These are phyloP conservation scores for Talaromyces sp. DNA, from an alignment of 2,329 filamentous ascomycete species.

Conservation along the genomic window DNA sequence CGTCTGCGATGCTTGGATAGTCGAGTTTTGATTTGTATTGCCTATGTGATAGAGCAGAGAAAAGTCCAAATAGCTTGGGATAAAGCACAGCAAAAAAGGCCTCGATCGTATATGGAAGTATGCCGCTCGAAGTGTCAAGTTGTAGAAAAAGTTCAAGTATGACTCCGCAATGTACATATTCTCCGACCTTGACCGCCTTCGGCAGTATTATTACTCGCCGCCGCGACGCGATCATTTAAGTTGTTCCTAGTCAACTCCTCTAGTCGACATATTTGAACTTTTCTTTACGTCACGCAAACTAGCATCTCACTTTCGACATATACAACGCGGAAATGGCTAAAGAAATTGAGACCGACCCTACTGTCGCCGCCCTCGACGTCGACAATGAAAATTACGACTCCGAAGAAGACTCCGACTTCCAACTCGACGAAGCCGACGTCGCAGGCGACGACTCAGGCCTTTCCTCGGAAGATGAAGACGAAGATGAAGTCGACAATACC, in stretches of 20 bases:
- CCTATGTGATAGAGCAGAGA: background rate
- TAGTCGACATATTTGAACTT: background rate
- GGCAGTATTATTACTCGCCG: conserved; percentile 10
- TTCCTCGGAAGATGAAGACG: conserved; percentile 36
- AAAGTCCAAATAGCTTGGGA: background rate
- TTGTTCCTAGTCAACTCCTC: background rate
- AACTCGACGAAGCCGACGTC: conserved; percentile 31
- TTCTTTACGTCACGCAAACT: background rate
- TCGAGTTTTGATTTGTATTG: background rate
- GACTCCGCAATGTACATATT: conserved; percentile 6
- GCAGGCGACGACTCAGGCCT: conserved; percentile 36
- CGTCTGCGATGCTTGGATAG: background rate
- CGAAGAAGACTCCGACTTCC: conserved; percentile 50
- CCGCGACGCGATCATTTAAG: background rate
- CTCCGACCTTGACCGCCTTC: conserved; percentile 17
- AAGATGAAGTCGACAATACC: conserved; percentile 25
- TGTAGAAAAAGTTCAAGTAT: conserved; percentile 12
- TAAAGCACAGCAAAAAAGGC: background rate
- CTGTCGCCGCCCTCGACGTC: conserved; percentile 24
- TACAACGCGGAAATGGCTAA: conserved; percentile 1
- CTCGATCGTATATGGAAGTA: background rate
- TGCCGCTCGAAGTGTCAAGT: background rate
- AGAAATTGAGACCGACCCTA: background rate
- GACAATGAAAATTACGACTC: conserved; percentile 40
- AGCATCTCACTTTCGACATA: background rate